Base-by-base conservation (phyloP, 345 rosid genomes). In the Eucalyptus leucophloia region DNA sequence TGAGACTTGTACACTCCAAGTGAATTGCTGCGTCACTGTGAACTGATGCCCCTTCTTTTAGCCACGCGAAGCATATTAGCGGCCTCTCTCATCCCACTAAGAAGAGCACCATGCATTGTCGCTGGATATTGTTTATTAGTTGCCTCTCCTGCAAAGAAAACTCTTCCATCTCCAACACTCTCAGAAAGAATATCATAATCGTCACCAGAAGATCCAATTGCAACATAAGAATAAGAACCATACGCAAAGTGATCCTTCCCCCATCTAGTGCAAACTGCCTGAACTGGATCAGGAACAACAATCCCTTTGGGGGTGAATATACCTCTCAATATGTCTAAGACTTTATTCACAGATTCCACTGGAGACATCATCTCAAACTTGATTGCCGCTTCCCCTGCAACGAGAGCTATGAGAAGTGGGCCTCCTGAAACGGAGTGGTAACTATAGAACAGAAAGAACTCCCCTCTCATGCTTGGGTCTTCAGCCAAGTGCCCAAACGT, bases 31-130 rank as follows among this genome's bases (percentile, higher is more conserved):
- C 47, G 0, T 77, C 85, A 77, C 85, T 77, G 85, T 40, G 85
- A 77, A 40, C 67, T 6, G 3, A 86, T 26, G 72, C 89, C 87
- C 58, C 98, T 94, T 92, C 94, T 94, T 92, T 93, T 96, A 45
- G 97, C 94, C 88, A 95, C 96, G 90, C 98, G 94, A 88, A 95
- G 93, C 45, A 96, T 96, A 89, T 95, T 96, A 54, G 99, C 98
- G 16, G 99, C 99, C 92, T 98, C 99, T 89, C 99, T 96, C 99
- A 98, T 97, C 81, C 99, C 99, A 80, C 99, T 98, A 45, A 98
- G 92, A 91, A 98, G 96, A 23, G 99, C 99, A 90, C 99, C 98
- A 81, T 98, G 99, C 99, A 98, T 98, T 83, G 99, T 97, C 28
- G 99, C 99, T 21, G 99, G 99, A 91, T 98, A 96, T 82, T 98